Conservation (phyloP, 1,284 basidiomycete species). For the Malassezia cuniculi region DNA sequence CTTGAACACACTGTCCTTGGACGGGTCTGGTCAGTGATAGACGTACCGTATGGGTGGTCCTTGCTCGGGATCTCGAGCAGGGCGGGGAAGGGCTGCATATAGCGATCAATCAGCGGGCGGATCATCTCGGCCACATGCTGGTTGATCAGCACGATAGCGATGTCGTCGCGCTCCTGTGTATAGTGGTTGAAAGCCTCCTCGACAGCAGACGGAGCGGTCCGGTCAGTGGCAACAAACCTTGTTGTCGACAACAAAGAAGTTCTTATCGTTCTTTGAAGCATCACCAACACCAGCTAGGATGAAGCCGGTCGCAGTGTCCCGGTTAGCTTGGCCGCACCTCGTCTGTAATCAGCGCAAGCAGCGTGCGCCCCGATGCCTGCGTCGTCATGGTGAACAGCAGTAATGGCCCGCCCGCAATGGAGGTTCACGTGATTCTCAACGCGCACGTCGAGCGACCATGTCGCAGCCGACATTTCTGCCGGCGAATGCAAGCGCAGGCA, state of each 20-base stretch:
- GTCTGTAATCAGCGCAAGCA: conserved; percentile 16
- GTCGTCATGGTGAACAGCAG: conserved; percentile 7
- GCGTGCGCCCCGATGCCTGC: conserved; percentile 13
- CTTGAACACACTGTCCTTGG: conserved; percentile 91
- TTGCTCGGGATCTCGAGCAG: conserved; percentile 93
- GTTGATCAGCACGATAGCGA: conserved; percentile 43
- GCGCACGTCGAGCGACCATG: conserved; percentile 1
- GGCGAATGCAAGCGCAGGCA: conserved; percentile 10
- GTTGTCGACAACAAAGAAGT: conserved; percentile 42
- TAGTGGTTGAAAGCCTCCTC: conserved; percentile 33
- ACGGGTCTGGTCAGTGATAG: conserved; percentile 58
- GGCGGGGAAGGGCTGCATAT: conserved; percentile 89
- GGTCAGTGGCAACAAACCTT: conserved; percentile 17
- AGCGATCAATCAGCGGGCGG: conserved; percentile 81
- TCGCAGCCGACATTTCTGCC: conserved; percentile 11
- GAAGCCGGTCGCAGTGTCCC: conserved; percentile 43
- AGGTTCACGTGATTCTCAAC: conserved; percentile 2
- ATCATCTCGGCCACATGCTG: conserved; percentile 64
- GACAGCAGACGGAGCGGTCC: conserved; percentile 27
- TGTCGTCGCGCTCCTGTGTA: conserved; percentile 37
- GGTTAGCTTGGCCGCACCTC: conserved; percentile 5
- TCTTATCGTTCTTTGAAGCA: conserved; percentile 35
- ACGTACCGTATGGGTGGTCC: conserved; percentile 50
- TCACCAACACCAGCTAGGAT: conserved; percentile 44
- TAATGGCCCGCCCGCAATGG: background rate